Evolutionary conservation across 164 flowering plant species (phyloP), one percentile per base, ranked within the genome.

Genomic region (Santalum album): DNA sequence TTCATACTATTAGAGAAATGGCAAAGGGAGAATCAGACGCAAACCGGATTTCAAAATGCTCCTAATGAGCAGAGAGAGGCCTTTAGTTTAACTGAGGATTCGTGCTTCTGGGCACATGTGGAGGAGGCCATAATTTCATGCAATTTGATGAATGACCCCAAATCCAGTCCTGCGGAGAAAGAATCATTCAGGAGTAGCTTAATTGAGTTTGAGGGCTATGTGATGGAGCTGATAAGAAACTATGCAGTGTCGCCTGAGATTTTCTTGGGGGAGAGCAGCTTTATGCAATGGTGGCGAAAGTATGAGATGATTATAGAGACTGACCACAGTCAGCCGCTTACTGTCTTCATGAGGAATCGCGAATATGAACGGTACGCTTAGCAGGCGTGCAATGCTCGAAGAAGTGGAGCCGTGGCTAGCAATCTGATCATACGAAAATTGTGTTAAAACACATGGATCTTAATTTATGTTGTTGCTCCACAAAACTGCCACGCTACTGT

Each of bases 21-120:
- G 84, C 57, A 49, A 25, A 53, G 65, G 3, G 64, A 64, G 5
- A 59, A 32, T 32, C 57, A 22, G 24, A 68, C 22, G 39, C 48
- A 53, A 10, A 17, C 22, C 12, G 23, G 9, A 17, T 12, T 25
- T 39, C 24, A 39, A 15, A 59, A 1, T 26, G 26, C 39, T 18
- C 4, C 12, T 14, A 60, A 51, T 38, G 50, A 35, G 7, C 16
- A 46, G 24, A 56, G 42, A 9, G 46, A 36, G 40, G 58, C 58
- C 9, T 9, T 18, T 32, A 35, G 46, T 44, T 38, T 77, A 19
- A 79, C 84, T 0, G 75, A 66, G 55, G 78, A 77, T 75, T 76
- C 84, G 24, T 69, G 73, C 54, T 77, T 79, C 34, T 79, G 84
- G 81, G 81, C 73, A 22, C 29, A 66, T 39, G 78, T 79, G 20